These are phyloP conservation scores for Epichloe bromicola DNA, from an alignment of 2,329 filamentous ascomycete species.

Conservation along the genomic window DNA sequence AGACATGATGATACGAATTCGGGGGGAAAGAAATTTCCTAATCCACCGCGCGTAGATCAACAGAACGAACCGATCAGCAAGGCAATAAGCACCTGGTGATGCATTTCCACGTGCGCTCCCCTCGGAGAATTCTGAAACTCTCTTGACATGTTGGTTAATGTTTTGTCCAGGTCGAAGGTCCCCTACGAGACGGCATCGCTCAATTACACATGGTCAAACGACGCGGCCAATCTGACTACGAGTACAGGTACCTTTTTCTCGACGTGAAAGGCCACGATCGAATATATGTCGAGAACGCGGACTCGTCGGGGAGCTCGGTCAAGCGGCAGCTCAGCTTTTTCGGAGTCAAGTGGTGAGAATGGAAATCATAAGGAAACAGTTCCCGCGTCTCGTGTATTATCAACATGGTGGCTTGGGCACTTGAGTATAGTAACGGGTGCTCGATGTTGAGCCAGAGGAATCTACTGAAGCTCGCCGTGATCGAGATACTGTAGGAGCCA, in stretches of 20 bases:
- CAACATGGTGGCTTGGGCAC: too few relatives aligned
- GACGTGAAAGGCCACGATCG: conserved; percentile 61
- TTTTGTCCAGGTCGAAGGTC: conserved; percentile 54
- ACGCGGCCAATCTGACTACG: conserved; percentile 50
- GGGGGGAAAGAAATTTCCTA: background rate
- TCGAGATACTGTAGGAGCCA: too few relatives aligned
- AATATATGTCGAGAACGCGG: conserved; percentile 52
- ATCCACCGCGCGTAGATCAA: conserved; percentile 35
- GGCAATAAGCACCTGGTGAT: conserved; percentile 74
- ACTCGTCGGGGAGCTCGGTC: conserved; percentile 22
- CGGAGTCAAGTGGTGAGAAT: conserved; percentile 43
- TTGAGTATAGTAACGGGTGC: background rate
- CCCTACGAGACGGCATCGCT: conserved; percentile 58
- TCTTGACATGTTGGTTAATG: background rate
- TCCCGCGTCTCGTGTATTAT: too few relatives aligned
- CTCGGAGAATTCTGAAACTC: background rate
- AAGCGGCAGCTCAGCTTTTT: conserved; percentile 42
- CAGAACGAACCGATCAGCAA: conserved; percentile 53
- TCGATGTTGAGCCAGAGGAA: background rate
- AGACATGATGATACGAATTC: background rate
- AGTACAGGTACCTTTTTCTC: conserved; percentile 69
- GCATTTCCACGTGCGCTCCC: conserved; percentile 59
- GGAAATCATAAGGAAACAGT: too few relatives aligned
- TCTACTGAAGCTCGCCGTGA: too few relatives aligned
- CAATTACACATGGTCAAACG: conserved; percentile 65